These are phyloP conservation scores for Gossypium davidsonii DNA, from an alignment of 441 rosid species.

Conservation along the genomic window DNA sequence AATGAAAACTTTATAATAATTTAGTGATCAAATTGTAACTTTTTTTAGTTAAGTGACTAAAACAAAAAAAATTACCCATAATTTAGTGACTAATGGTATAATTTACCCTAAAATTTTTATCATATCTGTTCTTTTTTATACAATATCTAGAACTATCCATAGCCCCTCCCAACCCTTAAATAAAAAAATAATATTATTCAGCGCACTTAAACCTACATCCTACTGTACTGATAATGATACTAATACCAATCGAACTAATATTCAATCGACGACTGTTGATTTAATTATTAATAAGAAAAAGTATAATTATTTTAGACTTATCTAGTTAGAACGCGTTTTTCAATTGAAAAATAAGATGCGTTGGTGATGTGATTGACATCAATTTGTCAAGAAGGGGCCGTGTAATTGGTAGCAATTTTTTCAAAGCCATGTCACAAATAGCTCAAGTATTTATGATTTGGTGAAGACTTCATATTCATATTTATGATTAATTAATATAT, in stretches of 20 bases:
- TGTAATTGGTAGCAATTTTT: neutral
- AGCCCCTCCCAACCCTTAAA: too few species aligned
- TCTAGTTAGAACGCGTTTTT: neutral
- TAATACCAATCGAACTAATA: fast-evolving
- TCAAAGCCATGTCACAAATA: neutral
- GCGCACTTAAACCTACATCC: fast-evolving
- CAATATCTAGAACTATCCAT: too few species aligned
- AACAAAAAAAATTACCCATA: too few species aligned
- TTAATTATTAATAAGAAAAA: neutral
- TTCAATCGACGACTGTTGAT: neutral
- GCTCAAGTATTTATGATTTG: neutral
- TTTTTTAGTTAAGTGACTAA: too few species aligned
- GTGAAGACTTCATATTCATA: neutral
- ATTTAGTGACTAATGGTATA: too few species aligned
- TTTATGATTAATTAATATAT: neutral
- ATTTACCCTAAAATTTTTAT: too few species aligned
- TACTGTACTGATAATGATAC: fast-evolving
- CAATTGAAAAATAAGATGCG: neutral
- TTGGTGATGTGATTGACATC: neutral
- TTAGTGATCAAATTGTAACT: too few species aligned
- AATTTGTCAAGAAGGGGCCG: neutral
- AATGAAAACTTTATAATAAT: too few species aligned
- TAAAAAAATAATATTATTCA: fast-evolving
- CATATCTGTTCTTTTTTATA: too few species aligned
- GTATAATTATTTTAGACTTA: neutral